Base-by-base conservation (phyloP, 1,139 yeast species). In the Kazachstania sp. region DNA sequence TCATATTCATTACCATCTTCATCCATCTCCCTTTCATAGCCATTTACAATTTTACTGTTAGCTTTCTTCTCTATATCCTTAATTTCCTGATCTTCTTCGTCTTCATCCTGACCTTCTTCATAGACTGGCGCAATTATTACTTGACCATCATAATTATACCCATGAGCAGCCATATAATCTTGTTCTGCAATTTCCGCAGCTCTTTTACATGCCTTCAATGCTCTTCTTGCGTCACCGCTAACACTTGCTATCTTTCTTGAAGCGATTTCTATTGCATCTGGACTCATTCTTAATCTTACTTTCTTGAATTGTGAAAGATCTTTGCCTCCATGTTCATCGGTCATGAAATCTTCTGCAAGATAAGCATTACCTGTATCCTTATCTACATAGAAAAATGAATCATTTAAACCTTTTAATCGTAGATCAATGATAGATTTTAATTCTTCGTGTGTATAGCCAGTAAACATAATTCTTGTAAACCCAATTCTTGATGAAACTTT, bases 171-270 rank as follows among this genome's bases (percentile, higher is more conserved):
- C 65, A 65, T 59, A 53, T 71, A 79, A 50, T 78, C 81, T 48
- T 66, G 66, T 58, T 86, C 95, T 0, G 97, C 96, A 37, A 90
- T 72, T 61, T 88, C 97, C 7, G 90, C 86, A 0, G 97, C 97
- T 50, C 97, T 71, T 40, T 94, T 75, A 61, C 96, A 86, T 16
- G 92, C 86, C 50, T 86, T 86, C 48, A 94, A 70, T 0, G 96
- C 97, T 54, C 97, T 73, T 58, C 99, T 74, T 1, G 97, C 98
- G 70, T 92, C 99, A 49, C 99, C 98, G 64, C 94, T 85, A 4
- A 92, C 97, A 68, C 95, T 82, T 6, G 97, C 96, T 39, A 92
- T 95, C 65, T 88, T 88, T 65, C 97, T 77, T 1, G 97, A 80
- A 0, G 97, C 97, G 71, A 85, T 88, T 50, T 83, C 92, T 51